Base-by-base conservation (phyloP, 495 filamentous ascomycete genomes). In the Annulohypoxylon bovei region DNA sequence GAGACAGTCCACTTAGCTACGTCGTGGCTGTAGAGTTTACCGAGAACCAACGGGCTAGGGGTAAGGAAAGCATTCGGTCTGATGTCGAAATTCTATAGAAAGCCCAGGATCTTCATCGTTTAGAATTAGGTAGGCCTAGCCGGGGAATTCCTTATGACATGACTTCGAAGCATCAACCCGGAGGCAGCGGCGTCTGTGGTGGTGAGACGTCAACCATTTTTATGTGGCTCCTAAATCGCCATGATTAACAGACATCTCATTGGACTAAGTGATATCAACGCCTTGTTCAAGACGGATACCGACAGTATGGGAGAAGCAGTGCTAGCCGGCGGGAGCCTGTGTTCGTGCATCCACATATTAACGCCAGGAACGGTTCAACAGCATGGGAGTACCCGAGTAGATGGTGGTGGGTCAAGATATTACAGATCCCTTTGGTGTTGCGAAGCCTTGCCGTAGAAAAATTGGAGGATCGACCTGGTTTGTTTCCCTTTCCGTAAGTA, bases 281-380 rank as follows among this genome's bases (percentile, higher is more conserved):
- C 40, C 46, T n/a, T 68, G 33, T 57, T 39, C 30, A 32, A 37
- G 57, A 58, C 68, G 68, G 68, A 67, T 71, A 71, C 62, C 68
- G 63, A 71, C 68, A 71, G 68, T 30, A 25, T 67, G 68, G 68
- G 14, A 71, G 25, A 32, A 42, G 46, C 30, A 47, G 42, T 60
- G 33, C 28, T 70, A 64, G 52, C 52, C 62, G 50, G 56, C 50
- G 35, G 52, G 30, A 67, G 20, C 42, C 22, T 35, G n/a, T 52
- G 58, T 11, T 46, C n/a, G 22, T 58, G 49, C 56, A 52, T 62
- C 39, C 44, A 71, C 44, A 59, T 23, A 44, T 57, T 35, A 71
- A 55, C 32, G 27, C 40, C 42, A 47, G 42, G 40, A 37, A 68
- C 42, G 33, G 30, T 25, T 33, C 7, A 49, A 30, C 30, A 32